These are phyloP conservation scores for Tetracladium setigerum DNA, from an alignment of 495 filamentous ascomycete genomes.

Conservation along the genomic window DNA sequence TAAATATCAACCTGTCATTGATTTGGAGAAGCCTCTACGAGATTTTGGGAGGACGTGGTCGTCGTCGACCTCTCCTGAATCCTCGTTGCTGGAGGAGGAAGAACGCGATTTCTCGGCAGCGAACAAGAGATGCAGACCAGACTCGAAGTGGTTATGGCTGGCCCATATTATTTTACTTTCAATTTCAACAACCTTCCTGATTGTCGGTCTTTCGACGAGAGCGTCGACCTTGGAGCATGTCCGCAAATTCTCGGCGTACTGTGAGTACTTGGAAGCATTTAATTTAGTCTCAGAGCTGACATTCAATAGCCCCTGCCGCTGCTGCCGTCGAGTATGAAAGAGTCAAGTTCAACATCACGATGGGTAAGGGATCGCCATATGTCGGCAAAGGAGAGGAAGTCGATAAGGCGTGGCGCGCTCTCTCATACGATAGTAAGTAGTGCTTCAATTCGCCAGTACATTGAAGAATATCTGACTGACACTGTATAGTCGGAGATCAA, in stretches of 20 bases:
- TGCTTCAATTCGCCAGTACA: background rate
- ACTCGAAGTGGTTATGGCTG: slow-evolving; percentile 35
- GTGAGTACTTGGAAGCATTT: slow-evolving; percentile 4
- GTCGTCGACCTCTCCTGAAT: slow-evolving; percentile 11
- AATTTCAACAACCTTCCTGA: slow-evolving; percentile 33
- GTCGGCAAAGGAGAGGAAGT: slow-evolving; percentile 36
- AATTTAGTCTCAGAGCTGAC: slow-evolving; percentile 11
- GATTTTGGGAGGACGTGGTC: slow-evolving; percentile 2
- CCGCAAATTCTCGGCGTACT: slow-evolving; percentile 19
- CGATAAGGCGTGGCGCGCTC: slow-evolving; percentile 35
- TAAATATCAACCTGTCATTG: slow-evolving; percentile 16
- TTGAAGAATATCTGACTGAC: background rate
- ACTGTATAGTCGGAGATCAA: slow-evolving; percentile 33
- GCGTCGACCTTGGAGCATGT: slow-evolving; percentile 22
- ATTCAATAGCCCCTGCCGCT: slow-evolving; percentile 30
- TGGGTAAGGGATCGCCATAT: slow-evolving; percentile 32
- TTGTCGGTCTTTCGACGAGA: slow-evolving; percentile 30
- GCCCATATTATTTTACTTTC: slow-evolving; percentile 35
- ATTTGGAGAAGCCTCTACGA: slow-evolving; percentile 17
- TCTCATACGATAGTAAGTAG: slow-evolving; percentile 33
- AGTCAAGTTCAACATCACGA: slow-evolving; percentile 33
- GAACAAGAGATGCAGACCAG: background rate
- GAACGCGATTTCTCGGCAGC: slow-evolving; percentile 3
- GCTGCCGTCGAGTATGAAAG: slow-evolving; percentile 37
- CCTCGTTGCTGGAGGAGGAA: slow-evolving; percentile 30